Percentiles rank a stretch among this genome's conserved stretches.
Conservation (phyloP, 306 rosid species). For the Ormosia semicastrata region DNA sequence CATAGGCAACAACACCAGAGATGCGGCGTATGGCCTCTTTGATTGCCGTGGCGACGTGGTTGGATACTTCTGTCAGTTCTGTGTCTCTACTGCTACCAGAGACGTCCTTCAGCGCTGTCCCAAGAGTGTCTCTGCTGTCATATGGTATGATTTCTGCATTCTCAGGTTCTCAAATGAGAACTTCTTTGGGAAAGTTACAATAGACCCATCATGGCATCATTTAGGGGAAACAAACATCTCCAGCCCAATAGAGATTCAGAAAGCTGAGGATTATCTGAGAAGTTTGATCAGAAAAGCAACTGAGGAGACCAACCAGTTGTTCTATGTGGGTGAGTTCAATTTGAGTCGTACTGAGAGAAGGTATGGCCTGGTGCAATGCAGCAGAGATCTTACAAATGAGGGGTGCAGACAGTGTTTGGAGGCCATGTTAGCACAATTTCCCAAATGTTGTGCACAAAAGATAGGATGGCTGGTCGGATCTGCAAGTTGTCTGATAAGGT, state of each 20-base stretch:
- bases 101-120: conserved; percentile 8
- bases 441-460: background rate
- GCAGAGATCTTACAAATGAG: background rate
- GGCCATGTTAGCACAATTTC: background rate
- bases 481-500: conserved; percentile 24
- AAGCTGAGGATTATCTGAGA: background rate
- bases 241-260: background rate
- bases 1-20: background rate
- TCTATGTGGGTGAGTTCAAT: background rate
- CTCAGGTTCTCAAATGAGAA: background rate
- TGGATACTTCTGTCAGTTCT: conserved; percentile 21
- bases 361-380: conserved; percentile 29
- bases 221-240: background rate
- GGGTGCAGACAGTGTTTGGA: conserved; percentile 18
- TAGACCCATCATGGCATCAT: background rate
- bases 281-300: conserved; percentile 16
- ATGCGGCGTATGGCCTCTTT: conserved; percentile 8
- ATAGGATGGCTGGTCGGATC: background rate
- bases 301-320: background rate
- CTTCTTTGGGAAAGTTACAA: background rate
- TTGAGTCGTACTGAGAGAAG: background rate
- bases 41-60: conserved; percentile 1
- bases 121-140: background rate
- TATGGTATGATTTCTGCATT: conserved; percentile 29
- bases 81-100: background rate